These are phyloP conservation scores for Wickerhamiella spandovensis DNA, from an alignment of 805 yeast species.

Conservation along the genomic window DNA sequence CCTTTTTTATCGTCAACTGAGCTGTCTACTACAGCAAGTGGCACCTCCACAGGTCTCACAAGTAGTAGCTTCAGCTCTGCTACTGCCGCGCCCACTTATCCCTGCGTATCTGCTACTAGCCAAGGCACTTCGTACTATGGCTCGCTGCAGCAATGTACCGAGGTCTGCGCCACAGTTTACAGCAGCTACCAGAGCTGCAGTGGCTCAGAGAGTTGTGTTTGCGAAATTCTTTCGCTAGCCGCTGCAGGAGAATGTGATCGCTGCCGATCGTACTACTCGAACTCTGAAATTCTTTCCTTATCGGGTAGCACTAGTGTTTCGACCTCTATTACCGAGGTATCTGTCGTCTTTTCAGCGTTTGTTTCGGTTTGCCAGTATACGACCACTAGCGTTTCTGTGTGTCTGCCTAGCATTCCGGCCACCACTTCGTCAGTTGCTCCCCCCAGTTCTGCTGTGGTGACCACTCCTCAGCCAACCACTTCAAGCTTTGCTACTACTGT, in stretches of 20 bases:
- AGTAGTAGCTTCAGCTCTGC: slow-evolving; percentile 24
- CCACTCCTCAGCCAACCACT: slow-evolving; percentile 1
- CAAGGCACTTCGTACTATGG: slow-evolving; percentile 9
- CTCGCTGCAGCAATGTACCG: slow-evolving; percentile 6
- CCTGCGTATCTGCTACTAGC: slow-evolving; percentile 10
- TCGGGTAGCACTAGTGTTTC: slow-evolving; percentile 3
- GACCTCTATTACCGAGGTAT: slow-evolving; percentile 5
- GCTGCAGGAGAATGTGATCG: slow-evolving; percentile 10
- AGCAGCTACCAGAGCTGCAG: slow-evolving; percentile 1
- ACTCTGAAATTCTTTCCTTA: background rate
- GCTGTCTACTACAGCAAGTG: slow-evolving; percentile 24
- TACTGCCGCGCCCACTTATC: slow-evolving; percentile 3
- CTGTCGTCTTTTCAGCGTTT: slow-evolving; percentile 5
- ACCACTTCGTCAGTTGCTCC: background rate
- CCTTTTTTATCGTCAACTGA: slow-evolving; percentile 28
- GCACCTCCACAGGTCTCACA: slow-evolving; percentile 26
- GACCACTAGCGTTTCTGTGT: slow-evolving; percentile 6
- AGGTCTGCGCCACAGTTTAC: slow-evolving; percentile 7
- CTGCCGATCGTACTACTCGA: slow-evolving; percentile 10
- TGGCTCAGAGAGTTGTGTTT: slow-evolving; percentile 1
- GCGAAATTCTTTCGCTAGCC: slow-evolving; percentile 5
- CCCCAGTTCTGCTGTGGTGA: background rate
- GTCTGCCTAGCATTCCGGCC: slow-evolving; percentile 8
- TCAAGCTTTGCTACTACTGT: slow-evolving; percentile 4
- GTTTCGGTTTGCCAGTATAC: slow-evolving; percentile 5